Percentiles rank a stretch among this genome's conserved stretches.
phyloP scores from a whole-genome alignment of 2,329 filamentous ascomycete genomes.

The Epichloe aotearoae region DNA sequence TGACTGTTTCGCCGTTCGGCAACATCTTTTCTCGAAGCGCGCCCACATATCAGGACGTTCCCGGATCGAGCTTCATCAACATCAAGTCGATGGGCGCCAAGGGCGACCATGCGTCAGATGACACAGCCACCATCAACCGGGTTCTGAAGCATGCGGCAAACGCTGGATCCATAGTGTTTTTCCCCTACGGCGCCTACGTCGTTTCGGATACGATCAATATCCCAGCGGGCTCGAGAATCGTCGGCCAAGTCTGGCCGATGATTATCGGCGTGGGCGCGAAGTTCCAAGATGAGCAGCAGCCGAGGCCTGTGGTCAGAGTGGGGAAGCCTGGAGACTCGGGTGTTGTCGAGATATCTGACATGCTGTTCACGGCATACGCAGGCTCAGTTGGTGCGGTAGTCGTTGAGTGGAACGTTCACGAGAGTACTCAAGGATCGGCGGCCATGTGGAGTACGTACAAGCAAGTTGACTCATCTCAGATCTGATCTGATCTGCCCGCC shows the following conservation, averaged over 20 bases:
- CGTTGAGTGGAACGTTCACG: conserved; percentile 50
- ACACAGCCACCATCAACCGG: conserved; percentile 24
- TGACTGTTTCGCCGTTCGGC: background rate
- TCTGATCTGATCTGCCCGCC: too few species aligned
- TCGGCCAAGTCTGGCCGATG: conserved; percentile 32
- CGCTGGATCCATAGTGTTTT: conserved; percentile 13
- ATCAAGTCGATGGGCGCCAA: conserved; percentile 31
- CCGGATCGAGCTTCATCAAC: background rate
- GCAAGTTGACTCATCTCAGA: background rate
- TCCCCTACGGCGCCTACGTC: conserved; percentile 23
- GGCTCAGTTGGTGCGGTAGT: conserved; percentile 46
- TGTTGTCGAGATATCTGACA: conserved; percentile 47
- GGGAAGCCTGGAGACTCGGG: conserved; percentile 44
- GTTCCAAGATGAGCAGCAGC: conserved; percentile 37
- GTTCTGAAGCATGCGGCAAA: conserved; percentile 13
- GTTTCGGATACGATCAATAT: conserved; percentile 32
- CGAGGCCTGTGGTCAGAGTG: conserved; percentile 42
- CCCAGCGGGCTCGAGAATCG: conserved; percentile 29
- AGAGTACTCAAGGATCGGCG: conserved; percentile 20
- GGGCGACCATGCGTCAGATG: conserved; percentile 59
- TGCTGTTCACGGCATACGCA: conserved; percentile 48
- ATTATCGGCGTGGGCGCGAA: conserved; percentile 35
- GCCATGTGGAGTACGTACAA: conserved; percentile 37
- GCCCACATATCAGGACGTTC: background rate
- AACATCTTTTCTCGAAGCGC: background rate